Base-by-base conservation (phyloP, 192 early-diverging fungal species). In the Coemansia sp. region DNA sequence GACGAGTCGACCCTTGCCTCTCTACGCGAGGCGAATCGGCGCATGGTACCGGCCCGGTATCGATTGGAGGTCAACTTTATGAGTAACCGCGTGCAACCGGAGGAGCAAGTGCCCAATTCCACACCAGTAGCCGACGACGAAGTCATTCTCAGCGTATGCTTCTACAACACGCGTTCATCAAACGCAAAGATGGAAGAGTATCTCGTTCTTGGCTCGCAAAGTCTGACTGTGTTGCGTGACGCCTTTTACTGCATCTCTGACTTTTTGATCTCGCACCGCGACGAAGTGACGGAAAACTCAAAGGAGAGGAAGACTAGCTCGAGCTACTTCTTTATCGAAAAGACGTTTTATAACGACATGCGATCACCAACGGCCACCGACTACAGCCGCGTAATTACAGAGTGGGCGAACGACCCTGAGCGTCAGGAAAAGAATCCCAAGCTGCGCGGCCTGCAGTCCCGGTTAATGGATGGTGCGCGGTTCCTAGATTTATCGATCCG, bases 291-390 rank as follows among this genome's bases (percentile, higher is more conserved):
- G 48, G 66, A 72, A 25, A 89, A 89, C 69, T 85, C 83, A 12
- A 68, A 73, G 60, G 69, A 75, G 7, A 84, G 68, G 58, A 91
- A 91, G 77, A 79, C 73, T 14, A 86, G 82, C 41, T 84, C 87
- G 15, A 88, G 86, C 66, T 94, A 88, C 74, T 87, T 94, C 44
- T 90, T 90, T 60, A 92, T 94, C 70, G 91, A 94, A 45, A 83
- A 89, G 17, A 78, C 81, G 1, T 93, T 93, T 73, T 94, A 92
- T 77, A 87, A 75, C 67, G 93, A 94, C 67, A 74, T 82, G 62
- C 83, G 91, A 17, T 75, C 87, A 31, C 73, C 84, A 5, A 72
- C 77, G 8, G 89, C 88, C 41, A 68, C 72, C 32, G 90, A 91
- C 69, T 93, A 93, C 64, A 89, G 88, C 69, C 82, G 89, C 32